Evolutionary conservation across 495 filamentous ascomycete species (phyloP).

Genomic region (Hypoxylon lenormandii): DNA sequence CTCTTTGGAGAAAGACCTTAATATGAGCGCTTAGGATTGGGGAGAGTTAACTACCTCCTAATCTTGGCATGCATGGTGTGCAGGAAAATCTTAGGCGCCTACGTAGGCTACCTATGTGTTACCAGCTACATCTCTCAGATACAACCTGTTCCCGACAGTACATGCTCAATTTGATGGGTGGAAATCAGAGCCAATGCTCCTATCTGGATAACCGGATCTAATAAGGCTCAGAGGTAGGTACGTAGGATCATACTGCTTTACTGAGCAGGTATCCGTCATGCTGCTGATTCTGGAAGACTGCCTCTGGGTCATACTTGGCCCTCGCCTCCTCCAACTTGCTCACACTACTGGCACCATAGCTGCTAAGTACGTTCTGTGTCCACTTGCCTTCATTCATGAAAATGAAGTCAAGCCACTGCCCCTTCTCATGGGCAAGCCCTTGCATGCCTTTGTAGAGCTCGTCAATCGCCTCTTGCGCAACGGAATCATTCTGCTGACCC

Average conservation of each 20-base stretch:
- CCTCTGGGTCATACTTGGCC: slow-evolving; percentile 10
- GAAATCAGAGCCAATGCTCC: too few relatives aligned
- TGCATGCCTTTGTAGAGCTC: not conserved
- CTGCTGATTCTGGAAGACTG: slow-evolving; percentile 15
- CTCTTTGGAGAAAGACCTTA: not conserved
- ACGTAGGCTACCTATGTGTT: too few relatives aligned
- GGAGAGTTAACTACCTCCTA: too few relatives aligned
- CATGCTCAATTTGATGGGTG: too few relatives aligned
- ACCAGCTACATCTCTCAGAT: too few relatives aligned
- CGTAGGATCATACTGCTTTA: too few relatives aligned
- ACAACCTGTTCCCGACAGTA: too few relatives aligned
- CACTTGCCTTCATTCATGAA: slow-evolving; percentile 12
- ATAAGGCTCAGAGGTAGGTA: too few relatives aligned
- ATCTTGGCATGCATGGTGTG: too few relatives aligned
- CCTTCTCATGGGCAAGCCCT: slow-evolving; percentile 3
- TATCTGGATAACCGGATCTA: too few relatives aligned
- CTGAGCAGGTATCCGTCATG: slow-evolving; percentile 4
- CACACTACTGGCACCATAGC: slow-evolving; percentile 8
- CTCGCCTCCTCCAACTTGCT: slow-evolving; percentile 4
- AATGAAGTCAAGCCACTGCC: slow-evolving; percentile 8
- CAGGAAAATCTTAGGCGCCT: too few relatives aligned
- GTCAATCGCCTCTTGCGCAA: not conserved
- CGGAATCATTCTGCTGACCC: not conserved
- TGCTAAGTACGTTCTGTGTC: slow-evolving; percentile 8
- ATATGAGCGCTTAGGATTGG: too few relatives aligned